Conservation (phyloP, 352 stramenopile species). For the Globisporangium yorkense region DNA sequence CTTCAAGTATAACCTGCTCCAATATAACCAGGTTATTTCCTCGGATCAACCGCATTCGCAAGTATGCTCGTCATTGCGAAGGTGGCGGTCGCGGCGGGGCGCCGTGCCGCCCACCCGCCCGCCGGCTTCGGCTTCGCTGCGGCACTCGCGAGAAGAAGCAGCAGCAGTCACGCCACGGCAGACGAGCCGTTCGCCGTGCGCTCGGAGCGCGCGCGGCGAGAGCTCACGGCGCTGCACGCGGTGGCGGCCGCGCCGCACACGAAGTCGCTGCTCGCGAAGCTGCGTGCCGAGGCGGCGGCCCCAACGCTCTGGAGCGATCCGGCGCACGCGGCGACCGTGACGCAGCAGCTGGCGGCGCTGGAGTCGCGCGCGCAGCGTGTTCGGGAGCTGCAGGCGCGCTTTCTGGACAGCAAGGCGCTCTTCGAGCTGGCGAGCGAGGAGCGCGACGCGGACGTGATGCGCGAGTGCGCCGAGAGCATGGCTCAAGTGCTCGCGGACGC, state of each 20-base stretch:
- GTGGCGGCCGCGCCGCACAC: conserved; percentile 32
- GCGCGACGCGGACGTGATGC: conserved; percentile 36
- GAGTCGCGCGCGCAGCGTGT: conserved; percentile 40
- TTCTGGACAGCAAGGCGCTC: conserved; percentile 63
- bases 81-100: too few species aligned
- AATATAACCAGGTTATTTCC: neutral
- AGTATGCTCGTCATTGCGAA: too few species aligned
- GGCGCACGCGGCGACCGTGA: conserved; percentile 36
- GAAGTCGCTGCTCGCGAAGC: conserved; percentile 27
- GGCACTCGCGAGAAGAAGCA: neutral
- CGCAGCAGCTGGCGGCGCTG: conserved; percentile 55
- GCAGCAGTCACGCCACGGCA: neutral
- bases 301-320: conserved; percentile 61
- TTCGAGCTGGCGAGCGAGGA: conserved; percentile 59
- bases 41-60: too few species aligned
- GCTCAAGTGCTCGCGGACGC: conserved; percentile 25
- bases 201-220: conserved; percentile 25
- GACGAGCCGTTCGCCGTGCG: conserved; percentile 36
- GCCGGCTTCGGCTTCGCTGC: too few species aligned
- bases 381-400: conserved; percentile 29
- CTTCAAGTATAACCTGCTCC: neutral
- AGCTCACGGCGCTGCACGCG: conserved; percentile 47
- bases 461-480: conserved; percentile 47
- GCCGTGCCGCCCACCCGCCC: too few species aligned
- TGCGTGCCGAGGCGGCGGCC: conserved; percentile 37